Evolutionary conservation across 2,329 filamentous ascomycete species (phyloP), one percentile per base, ranked within the genome.

Genomic region (Trichothecium sympodiale): DNA sequence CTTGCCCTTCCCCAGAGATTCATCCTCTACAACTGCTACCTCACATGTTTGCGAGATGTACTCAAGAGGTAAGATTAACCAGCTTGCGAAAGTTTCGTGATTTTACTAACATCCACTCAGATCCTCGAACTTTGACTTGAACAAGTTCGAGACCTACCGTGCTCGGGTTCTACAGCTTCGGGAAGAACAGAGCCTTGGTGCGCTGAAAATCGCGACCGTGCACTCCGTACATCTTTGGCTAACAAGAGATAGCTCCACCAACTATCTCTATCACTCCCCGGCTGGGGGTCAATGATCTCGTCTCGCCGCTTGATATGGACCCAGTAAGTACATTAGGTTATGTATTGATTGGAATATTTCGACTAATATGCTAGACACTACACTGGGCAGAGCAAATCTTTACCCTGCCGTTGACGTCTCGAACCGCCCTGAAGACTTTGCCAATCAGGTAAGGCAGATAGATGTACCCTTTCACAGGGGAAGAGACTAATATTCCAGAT

Each of bases 361-460:
- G 20, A 26, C 16, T 23, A 20, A 25, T 31, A 8, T 4, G 13
- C 35, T 40, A 76, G 70, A 57, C 56, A 34, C 54, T 61, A 4
- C 74, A 79, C 46, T 80, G 75, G 75, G 71, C 74, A 5, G 66
- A 76, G 44, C 63, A 70, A 29, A 74, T 79, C 17, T 78, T 79
- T 43, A 68, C 69, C 1, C 57, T 67, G 15, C 67, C 69, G 0
- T 54, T 74, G 28, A 62, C 71, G 1, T 65, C 63, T 9, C 59
- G 65, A 10, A 75, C 70, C 4, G 57, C 61, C 5, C 52, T 77
- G 34, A 65, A 62, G 43, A 57, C 65, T 33, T 6, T 25, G 20
- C 20, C 20, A 25, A 25, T 25, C 20, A 25, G 20, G 20, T 25
- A 25, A 25, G 20, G 20, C 20, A 25, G 20, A 25, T 25, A 17